A percentile compares a stretch with the other conserved stretches of the same genome.
phyloP scores from a whole-genome alignment of 2,329 filamentous ascomycete species.

The Hymenoscyphus fraxineus region DNA sequence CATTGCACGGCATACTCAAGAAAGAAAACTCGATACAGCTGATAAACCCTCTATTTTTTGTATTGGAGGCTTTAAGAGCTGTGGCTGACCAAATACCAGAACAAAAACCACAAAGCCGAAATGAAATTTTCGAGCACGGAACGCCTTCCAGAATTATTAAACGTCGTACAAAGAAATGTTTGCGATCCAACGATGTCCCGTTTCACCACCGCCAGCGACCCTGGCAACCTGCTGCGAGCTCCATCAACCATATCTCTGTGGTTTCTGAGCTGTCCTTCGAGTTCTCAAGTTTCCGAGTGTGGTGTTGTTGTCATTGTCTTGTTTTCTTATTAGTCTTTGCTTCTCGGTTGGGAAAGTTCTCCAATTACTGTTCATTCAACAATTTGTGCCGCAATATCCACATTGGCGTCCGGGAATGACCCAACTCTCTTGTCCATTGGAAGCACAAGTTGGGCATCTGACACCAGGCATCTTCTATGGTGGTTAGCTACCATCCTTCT shows the following conservation, averaged over 20 bases:
- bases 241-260: neutral
- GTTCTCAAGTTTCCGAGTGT: neutral
- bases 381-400: conserved; percentile 46
- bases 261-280: neutral
- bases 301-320: neutral
- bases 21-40: neutral
- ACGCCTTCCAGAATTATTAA: neutral
- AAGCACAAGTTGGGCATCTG: conserved; percentile 49
- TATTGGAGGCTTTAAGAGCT: neutral
- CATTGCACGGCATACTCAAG: neutral
- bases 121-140: neutral
- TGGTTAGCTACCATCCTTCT: neutral
- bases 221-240: neutral
- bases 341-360: neutral
- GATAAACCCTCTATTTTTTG: neutral
- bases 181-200: neutral
- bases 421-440: conserved; percentile 50
- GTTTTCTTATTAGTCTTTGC: conserved; percentile 11
- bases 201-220: neutral
- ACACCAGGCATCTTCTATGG: conserved; percentile 46
- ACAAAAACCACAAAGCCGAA: neutral
- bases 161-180: neutral
- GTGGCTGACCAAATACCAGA: neutral
- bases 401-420: conserved; percentile 52
- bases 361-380: conserved; percentile 19